phyloP scores from a whole-genome alignment of 129 eudicot genomes.

The Lactuca saligna region DNA sequence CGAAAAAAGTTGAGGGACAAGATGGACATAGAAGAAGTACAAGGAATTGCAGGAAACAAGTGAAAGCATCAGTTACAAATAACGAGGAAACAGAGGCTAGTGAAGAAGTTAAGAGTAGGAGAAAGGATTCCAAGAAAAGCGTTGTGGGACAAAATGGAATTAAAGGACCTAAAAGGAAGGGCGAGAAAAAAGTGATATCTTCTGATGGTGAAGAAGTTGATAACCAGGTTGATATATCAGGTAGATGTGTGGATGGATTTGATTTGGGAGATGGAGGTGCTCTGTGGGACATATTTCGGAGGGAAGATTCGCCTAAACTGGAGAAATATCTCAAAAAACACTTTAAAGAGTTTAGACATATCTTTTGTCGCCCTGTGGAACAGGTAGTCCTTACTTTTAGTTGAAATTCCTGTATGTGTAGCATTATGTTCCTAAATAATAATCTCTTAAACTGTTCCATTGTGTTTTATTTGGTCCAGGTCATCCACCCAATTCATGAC shows the following conservation, averaged over 20 bases:
- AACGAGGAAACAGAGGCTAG: too few relatives aligned
- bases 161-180: too few relatives aligned
- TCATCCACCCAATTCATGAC: not conserved
- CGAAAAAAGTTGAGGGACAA: not conserved
- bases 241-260: not conserved
- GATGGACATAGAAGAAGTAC: not conserved
- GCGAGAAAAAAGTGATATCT: too few relatives aligned
- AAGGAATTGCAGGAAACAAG: not conserved
- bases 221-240: too few relatives aligned
- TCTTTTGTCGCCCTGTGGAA: not conserved
- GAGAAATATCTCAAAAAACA: not conserved
- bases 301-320: not conserved
- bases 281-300: not conserved
- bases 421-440: not conserved
- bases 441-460: too few relatives aligned
- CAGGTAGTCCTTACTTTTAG: not conserved
- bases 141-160: too few relatives aligned
- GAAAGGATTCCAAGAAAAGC: too few relatives aligned
- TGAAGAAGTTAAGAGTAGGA: too few relatives aligned
- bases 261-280: not conserved
- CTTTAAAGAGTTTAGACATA: not conserved
- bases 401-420: not conserved
- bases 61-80: too few relatives aligned
- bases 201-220: too few relatives aligned
- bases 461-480: not conserved